phyloP scores from a whole-genome alignment of 2,329 filamentous ascomycete species.

The Lachnellula arida region DNA sequence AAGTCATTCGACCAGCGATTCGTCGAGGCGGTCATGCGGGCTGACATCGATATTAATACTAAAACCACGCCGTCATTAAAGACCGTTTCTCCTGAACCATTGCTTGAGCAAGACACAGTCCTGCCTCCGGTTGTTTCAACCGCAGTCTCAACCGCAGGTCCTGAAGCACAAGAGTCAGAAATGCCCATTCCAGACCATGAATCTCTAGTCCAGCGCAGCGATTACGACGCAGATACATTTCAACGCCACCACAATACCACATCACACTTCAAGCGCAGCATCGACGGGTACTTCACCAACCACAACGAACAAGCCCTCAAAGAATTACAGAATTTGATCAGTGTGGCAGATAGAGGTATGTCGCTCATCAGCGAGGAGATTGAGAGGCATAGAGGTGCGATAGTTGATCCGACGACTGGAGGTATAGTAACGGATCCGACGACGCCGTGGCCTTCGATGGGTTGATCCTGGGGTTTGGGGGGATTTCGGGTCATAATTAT shows the following conservation, averaged over 20 bases:
- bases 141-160: too few relatives aligned
- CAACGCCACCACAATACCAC: conserved; percentile 28
- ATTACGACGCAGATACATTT: conserved; percentile 29
- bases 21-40: conserved; percentile 27
- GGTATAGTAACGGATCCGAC: not conserved
- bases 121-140: not conserved
- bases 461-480: too few relatives aligned
- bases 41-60: not conserved
- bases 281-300: conserved; percentile 32
- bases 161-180: not conserved
- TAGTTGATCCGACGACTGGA: conserved; percentile 1
- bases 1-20: conserved; percentile 32
- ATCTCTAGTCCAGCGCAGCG: not conserved
- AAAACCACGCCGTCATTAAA: not conserved
- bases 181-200: not conserved
- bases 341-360: conserved; percentile 31
- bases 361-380: conserved; percentile 14
- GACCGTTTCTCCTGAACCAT: not conserved
- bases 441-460: not conserved
- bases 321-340: conserved; percentile 30
- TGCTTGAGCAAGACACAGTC: not conserved
- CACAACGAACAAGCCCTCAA: conserved; percentile 29
- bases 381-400: conserved; percentile 9
- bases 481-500: too few relatives aligned
- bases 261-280: conserved; percentile 27